Base-by-base conservation (phyloP, 1,284 basidiomycete genomes). In the Ceratobasidium sp. region DNA sequence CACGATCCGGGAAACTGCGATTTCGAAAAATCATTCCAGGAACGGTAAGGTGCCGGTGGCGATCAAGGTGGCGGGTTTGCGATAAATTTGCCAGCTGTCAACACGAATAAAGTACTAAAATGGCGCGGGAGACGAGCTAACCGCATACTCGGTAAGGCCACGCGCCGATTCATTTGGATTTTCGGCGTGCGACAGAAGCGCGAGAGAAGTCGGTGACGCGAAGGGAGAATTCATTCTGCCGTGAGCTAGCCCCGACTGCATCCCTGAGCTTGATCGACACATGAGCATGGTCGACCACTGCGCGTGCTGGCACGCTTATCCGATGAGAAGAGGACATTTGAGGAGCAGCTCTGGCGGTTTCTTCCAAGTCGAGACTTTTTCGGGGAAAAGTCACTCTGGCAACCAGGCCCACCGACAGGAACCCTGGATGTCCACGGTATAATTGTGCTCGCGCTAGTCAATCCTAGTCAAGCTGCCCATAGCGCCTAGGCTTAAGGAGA, bases 31-130 rank as follows among this genome's bases (percentile, higher is more conserved):
- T 69, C 54, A 44, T 53, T 69, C 66, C 53, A 59, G 51, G 66
- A 69, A 69, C 54, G 54, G 66, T 58, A 58, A 69, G 28, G 66
- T 28, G 21, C 14, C 28, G 59, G 66, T 56, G 51, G 66, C 66
- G 44, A 59, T 33, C 40, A 30, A 38, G 5, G 66, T 69, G 66
- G 66, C 66, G 54, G n/a, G 54, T 38, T 59, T 69, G 38, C 14
- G 23, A 28, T 18, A 18, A 36, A 58, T 69, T 69, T 58, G 40
- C 30, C 36, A 18, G 21, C 66, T 58, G 66, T 69, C 66, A 69
- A 30, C n/a, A 56, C 23, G 23, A 18, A 40, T 56, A 30, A 36
- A 42, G 36, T 23, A 11, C 49, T 56, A 54, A 38, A 44, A 44
- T 40, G 16, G n/a, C 46, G 53, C 53, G 18, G 7, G 63, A 36